Evolutionary conservation across 2,329 filamentous ascomycete species (phyloP).

Genomic region (Hypoxylon sp.): DNA sequence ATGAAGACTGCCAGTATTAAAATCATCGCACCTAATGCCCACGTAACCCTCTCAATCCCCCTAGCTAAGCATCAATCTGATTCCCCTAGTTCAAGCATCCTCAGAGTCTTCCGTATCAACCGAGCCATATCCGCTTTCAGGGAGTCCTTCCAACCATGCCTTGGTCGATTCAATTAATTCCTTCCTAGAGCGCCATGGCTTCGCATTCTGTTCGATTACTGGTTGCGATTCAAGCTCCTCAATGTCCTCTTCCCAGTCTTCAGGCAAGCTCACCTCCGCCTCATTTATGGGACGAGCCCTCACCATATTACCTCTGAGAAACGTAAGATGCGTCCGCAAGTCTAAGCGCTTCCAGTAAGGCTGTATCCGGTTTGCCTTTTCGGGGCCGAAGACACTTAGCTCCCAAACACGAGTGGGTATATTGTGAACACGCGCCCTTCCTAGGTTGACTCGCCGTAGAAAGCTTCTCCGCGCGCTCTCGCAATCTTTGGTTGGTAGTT

Average conservation of each 20-base stretch:
- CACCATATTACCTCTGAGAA: too few relatives aligned
- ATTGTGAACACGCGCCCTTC: neutral
- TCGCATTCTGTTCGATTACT: neutral
- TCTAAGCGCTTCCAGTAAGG: neutral
- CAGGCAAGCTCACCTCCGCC: neutral
- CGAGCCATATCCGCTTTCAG: neutral
- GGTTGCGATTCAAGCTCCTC: neutral
- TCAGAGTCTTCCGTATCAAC: neutral
- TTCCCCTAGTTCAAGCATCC: neutral
- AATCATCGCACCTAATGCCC: neutral
- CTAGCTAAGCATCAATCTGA: neutral
- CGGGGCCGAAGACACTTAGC: neutral
- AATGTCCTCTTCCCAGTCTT: neutral
- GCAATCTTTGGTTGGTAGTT: constrained; percentile 39
- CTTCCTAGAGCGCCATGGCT: neutral
- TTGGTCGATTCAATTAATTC: neutral
- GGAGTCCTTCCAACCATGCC: neutral
- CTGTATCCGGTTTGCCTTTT: neutral
- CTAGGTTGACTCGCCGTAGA: too few relatives aligned
- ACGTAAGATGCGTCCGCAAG: too few relatives aligned
- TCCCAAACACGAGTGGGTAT: neutral
- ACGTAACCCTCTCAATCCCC: neutral
- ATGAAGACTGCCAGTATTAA: neutral
- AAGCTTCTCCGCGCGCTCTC: neutral
- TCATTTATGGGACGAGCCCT: neutral